Percentiles rank a stretch among this genome's conserved stretches.
phyloP scores from a whole-genome alignment of 768 basidiomycete genomes.

The Russula abietina region DNA sequence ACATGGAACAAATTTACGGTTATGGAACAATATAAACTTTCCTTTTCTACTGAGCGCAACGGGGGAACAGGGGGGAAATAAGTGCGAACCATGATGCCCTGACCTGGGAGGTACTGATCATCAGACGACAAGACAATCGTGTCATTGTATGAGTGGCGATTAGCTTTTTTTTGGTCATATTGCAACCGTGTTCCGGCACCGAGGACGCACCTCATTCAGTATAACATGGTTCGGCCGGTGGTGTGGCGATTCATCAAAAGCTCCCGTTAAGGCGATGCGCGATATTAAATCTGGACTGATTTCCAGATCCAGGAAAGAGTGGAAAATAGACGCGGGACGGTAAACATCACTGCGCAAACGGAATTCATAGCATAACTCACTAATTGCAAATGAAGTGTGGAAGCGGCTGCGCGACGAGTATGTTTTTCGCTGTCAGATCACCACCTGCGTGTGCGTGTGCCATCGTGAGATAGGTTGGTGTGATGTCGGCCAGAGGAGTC shows the following conservation, averaged over 20 bases:
- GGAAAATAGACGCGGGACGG: neutral
- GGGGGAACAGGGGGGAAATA: slow-evolving; percentile 7
- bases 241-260: slow-evolving; percentile 59
- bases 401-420: slow-evolving; percentile 61
- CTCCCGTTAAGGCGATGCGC: slow-evolving; percentile 59
- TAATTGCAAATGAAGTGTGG: slow-evolving; percentile 64
- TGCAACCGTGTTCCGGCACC: neutral
- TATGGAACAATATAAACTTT: neutral
- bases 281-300: slow-evolving; percentile 70
- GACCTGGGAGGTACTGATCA: slow-evolving; percentile 71
- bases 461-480: neutral
- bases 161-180: neutral
- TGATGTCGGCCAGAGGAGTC: slow-evolving; percentile 18
- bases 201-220: slow-evolving; percentile 63
- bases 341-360: neutral
- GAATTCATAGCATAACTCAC: slow-evolving; percentile 38
- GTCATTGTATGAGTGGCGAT: neutral
- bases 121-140: neutral
- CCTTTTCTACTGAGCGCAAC: neutral
- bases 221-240: slow-evolving; percentile 81
- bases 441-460: slow-evolving; percentile 49
- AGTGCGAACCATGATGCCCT: slow-evolving; percentile 81
- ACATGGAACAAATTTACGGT: neutral
- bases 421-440: slow-evolving; percentile 61
- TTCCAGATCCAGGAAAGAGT: slow-evolving; percentile 8